A percentile compares a stretch with the other conserved stretches of the same genome.
Conservation (phyloP, 495 filamentous ascomycete genomes). For the Talaromyces ruber region DNA sequence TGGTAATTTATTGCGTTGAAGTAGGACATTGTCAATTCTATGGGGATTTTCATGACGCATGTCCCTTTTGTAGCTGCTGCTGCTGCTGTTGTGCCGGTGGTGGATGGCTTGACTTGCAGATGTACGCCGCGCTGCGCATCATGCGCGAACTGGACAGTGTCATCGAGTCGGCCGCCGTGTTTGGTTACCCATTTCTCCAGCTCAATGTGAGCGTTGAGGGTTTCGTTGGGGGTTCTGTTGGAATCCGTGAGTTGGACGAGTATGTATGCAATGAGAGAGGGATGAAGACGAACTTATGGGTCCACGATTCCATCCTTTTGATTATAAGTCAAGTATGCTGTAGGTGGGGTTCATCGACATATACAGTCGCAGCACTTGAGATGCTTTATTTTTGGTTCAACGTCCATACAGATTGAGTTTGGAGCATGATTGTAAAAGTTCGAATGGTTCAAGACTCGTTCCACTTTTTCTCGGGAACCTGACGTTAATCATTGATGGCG, state of each 20-base stretch:
- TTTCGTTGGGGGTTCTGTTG: constrained; percentile 8
- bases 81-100: not conserved
- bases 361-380: not conserved
- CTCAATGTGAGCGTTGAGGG: constrained; percentile 18
- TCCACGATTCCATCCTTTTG: not conserved
- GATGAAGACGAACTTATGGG: too few species aligned
- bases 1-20: constrained; percentile 37
- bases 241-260: not conserved
- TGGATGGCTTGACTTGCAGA: constrained; percentile 29
- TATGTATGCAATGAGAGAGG: not conserved
- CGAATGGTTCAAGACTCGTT: not conserved
- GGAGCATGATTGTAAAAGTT: not conserved
- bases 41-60: constrained; percentile 34
- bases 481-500: not conserved
- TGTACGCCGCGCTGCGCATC: constrained; percentile 38
- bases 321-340: too few species aligned
- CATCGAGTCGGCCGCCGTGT: constrained; percentile 34
- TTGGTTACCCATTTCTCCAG: constrained; percentile 33
- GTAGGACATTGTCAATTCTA: constrained; percentile 41
- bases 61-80: constrained; percentile 20
- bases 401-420: not conserved
- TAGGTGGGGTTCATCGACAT: too few species aligned
- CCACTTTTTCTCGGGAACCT: not conserved
- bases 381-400: not conserved
- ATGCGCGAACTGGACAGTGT: constrained; percentile 29